Evolutionary conservation across 2,329 filamentous ascomycete species (phyloP), one percentile per base, ranked within the genome.

Genomic region (Ceratocystis diversiconidia): DNA sequence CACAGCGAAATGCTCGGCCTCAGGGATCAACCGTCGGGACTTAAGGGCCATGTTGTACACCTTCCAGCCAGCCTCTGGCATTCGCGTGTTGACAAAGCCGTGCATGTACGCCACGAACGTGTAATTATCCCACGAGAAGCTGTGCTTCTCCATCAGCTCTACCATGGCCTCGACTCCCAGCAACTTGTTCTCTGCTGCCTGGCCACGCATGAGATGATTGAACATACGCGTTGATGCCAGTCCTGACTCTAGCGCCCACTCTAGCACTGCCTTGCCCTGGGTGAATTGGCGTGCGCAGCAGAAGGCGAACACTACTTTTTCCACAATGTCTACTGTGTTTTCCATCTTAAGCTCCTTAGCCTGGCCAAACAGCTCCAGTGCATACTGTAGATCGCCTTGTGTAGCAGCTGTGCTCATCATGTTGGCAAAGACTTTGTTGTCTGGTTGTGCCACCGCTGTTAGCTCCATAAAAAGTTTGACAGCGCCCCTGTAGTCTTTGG

Each of bases 191-290:
- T 82, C 79, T 65, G 83, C 76, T 5, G 88, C 89, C 72, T 90
- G 81, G 68, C 87, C 83, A 65, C 81, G 79, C 3, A 96, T 77
- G 41, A 96, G 75, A 64, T 84, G 79, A 72, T 96, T 96, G 89
- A 89, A 96, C 71, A 90, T 83, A 41, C 79, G 77, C 1, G 85
- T 85, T 25, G 74, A 75, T 1, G 79, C 76, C 1, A 83, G 79
- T 19, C 78, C 75, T 68, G 79, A 77, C 12, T 75, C 74, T 25
- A 85, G 76, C 41, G 84, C 80, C 57, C 81, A 80, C 61, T 81
- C 63, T 57, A 74, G 76, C 30, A 77, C 71, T n/a, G 69, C 70
- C 66, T 76, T 72, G 0, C 76, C 77, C 46, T 77, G 76, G 17
- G 69, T 43, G 6, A 76, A 68, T 1, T 73, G 71, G 8, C 73